These are phyloP conservation scores for Termitomyces sp. DNA, from an alignment of 768 basidiomycete species.

Conservation along the genomic window DNA sequence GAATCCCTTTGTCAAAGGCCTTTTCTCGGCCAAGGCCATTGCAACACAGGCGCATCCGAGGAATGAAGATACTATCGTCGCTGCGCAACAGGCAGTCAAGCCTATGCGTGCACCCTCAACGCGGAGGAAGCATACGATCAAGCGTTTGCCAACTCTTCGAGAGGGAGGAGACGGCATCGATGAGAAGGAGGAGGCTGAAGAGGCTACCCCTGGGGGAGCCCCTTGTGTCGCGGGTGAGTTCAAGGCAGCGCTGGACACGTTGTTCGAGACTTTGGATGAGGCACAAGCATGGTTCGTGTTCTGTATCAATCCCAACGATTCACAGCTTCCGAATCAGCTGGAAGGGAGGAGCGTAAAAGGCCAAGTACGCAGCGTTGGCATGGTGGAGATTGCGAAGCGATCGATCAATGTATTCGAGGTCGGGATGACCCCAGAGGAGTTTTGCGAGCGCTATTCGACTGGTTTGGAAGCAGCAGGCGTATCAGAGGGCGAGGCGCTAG, in stretches of 20 bases:
- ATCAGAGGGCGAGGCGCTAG: constrained; percentile 54
- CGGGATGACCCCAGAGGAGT: constrained; percentile 82
- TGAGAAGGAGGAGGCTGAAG: constrained; percentile 52
- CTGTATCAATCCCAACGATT: constrained; percentile 93
- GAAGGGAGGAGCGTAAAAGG: constrained; percentile 91
- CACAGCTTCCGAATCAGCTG: constrained; percentile 90
- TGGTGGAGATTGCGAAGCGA: constrained; percentile 74
- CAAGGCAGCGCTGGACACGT: constrained; percentile 74
- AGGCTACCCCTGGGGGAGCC: constrained; percentile 28
- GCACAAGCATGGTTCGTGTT: constrained; percentile 90
- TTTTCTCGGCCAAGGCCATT: constrained; percentile 87
- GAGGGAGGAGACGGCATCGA: constrained; percentile 42
- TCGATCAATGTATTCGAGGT: constrained; percentile 73
- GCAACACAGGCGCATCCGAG: constrained; percentile 90
- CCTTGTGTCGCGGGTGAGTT: constrained; percentile 91
- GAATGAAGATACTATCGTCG: constrained; percentile 93
- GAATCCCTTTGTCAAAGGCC: constrained; percentile 87
- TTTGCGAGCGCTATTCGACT: constrained; percentile 77
- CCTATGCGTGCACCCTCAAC: constrained; percentile 94
- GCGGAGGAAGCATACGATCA: constrained; percentile 71
- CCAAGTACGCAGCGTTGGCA: constrained; percentile 78
- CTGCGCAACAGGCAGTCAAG: constrained; percentile 90
- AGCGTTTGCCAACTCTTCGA: constrained; percentile 52
- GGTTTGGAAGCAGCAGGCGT: constrained; percentile 56
- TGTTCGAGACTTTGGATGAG: constrained; percentile 86